These are phyloP conservation scores for Globisporangium abappressorium DNA, from an alignment of 352 stramenopile species.

Conservation along the genomic window DNA sequence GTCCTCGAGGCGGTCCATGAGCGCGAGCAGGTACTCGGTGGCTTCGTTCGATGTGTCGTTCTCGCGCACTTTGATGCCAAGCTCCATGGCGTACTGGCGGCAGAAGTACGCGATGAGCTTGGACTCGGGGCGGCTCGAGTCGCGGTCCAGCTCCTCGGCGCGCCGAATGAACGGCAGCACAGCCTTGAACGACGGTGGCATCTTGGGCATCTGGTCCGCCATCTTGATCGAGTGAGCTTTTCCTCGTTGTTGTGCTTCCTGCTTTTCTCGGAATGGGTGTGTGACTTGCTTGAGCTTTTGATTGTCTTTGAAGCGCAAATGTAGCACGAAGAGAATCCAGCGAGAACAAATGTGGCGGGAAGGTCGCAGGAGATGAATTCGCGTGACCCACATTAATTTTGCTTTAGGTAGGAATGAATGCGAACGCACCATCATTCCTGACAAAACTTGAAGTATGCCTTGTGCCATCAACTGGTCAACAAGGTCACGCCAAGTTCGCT, in stretches of 20 bases:
- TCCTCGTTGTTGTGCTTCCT: constrained; percentile 15
- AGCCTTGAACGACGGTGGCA: constrained; percentile 93
- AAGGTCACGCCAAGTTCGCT: too few relatives aligned
- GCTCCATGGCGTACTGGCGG: constrained; percentile 86
- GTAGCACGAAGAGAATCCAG: constrained; percentile 3
- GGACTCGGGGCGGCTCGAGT: constrained; percentile 88
- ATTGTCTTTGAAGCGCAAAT: constrained; percentile 1
- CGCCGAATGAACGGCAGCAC: constrained; percentile 92
- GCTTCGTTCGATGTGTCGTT: constrained; percentile 71
- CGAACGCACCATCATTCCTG: not conserved
- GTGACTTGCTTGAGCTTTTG: not conserved
- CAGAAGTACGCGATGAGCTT: constrained; percentile 95
- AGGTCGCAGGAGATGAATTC: not conserved
- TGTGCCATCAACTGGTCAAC: too few relatives aligned
- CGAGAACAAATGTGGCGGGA: constrained; percentile 14
- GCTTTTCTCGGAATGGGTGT: constrained; percentile 16
- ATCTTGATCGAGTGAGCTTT: constrained; percentile 22
- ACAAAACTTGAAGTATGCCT: too few relatives aligned
- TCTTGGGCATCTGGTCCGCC: constrained; percentile 57
- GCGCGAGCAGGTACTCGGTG: constrained; percentile 86
- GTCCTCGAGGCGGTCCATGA: constrained; percentile 91
- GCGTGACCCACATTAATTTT: constrained; percentile 1
- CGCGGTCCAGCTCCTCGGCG: constrained; percentile 94
- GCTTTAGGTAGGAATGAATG: not conserved
- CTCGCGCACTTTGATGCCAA: constrained; percentile 85